Base-by-base conservation (phyloP, 1,284 basidiomycete genomes). In the Ceratobasidium sp. region DNA sequence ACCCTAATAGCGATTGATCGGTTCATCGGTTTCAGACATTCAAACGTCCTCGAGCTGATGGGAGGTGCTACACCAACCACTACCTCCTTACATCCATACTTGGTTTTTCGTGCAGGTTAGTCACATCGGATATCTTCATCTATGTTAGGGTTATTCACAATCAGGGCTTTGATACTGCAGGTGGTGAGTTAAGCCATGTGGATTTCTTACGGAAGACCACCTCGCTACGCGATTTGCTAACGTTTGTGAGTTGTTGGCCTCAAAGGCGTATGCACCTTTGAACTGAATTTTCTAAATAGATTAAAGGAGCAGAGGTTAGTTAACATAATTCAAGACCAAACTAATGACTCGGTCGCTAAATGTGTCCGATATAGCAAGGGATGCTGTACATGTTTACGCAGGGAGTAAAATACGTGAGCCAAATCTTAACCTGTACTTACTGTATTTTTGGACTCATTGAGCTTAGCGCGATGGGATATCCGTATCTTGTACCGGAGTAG, bases 71-170 rank as follows among this genome's bases (percentile, higher is more conserved):
- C 28, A 3, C 46, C 18, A 2, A 28, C 66, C 23, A 68, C 66
- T 4, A 42, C 26, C 4, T 23, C 46, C 3, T 26, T 46, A 1
- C 26, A 53, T 9, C 66, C 66, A 13, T 68, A 68, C n/a, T 39
- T 68, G n/a, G 66, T 68, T 1, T 68, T 68, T 53, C n/a, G n/a
- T 6, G 23, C 66, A 28, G 66, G 66, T 53, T 18, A 28, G 66
- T 68, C 18, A 42, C 10, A 5, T 64, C n/a, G 26, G 26, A 64
- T 42, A 26, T 28, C 18, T 58, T 58, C 7, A n/a, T n/a, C n/a
- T n/a, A n/a, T n/a, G n/a, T n/a, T n/a, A n/a, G n/a, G n/a, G n/a
- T n/a, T n/a, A n/a, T n/a, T n/a, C n/a, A n/a, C n/a, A n/a, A n/a
- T n/a, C n/a, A n/a, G n/a, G n/a, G n/a, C 3, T 46, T 51, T 15